Evolutionary conservation across 495 filamentous ascomycete genomes (phyloP).

Genomic region (Aspergillus affinis): DNA sequence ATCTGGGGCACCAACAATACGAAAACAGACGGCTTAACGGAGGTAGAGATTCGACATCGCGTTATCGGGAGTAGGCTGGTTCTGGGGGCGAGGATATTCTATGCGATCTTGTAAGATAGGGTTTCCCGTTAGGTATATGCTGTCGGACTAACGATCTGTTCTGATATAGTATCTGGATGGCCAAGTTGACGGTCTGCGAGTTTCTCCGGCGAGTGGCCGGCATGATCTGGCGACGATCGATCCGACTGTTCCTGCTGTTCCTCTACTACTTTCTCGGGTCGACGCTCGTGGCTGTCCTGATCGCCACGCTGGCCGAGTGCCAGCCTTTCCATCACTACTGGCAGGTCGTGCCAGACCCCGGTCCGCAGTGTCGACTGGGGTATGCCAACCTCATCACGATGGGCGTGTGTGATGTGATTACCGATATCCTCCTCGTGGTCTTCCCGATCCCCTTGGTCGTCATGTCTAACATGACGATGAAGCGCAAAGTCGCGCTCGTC

Average conservation of each 20-base stretch:
- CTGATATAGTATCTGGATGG: constrained; percentile 73
- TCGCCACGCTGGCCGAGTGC: constrained; percentile 83
- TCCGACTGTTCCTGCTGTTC: constrained; percentile 62
- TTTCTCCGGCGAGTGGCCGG: constrained; percentile 79
- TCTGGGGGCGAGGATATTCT: constrained; percentile 52
- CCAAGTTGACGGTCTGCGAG: constrained; percentile 87
- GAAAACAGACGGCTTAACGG: constrained; percentile 39
- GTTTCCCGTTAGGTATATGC: background rate
- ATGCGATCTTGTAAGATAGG: constrained; percentile 56
- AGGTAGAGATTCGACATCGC: constrained; percentile 39
- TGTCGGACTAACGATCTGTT: constrained; percentile 1
- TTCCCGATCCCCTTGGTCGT: constrained; percentile 89
- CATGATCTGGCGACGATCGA: constrained; percentile 67
- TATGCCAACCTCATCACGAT: constrained; percentile 85
- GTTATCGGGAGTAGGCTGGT: constrained; percentile 55
- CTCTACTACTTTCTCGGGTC: constrained; percentile 71
- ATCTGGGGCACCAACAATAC: constrained; percentile 86
- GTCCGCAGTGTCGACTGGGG: constrained; percentile 76
- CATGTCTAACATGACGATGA: constrained; percentile 64
- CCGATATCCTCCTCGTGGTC: constrained; percentile 80
- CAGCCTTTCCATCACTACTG: constrained; percentile 82
- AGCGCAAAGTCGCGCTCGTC: constrained; percentile 64
- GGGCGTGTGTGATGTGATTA: constrained; percentile 81
- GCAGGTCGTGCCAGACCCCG: constrained; percentile 89
- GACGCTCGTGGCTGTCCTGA: constrained; percentile 77